Base-by-base conservation (phyloP, 495 filamentous ascomycete genomes). In the Penicilliopsis zonata region DNA sequence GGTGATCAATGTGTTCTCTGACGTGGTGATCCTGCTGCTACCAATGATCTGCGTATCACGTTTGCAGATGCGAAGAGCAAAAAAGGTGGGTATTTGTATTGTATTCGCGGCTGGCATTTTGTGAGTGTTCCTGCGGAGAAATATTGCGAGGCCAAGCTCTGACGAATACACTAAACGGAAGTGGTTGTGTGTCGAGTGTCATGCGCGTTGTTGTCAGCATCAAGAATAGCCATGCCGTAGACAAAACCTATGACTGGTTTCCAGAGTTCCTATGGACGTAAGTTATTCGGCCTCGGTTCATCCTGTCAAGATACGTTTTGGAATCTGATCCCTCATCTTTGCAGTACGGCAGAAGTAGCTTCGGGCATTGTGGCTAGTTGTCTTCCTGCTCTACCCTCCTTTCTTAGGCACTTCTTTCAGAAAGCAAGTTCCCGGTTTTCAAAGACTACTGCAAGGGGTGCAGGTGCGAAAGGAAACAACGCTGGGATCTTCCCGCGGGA, bases 41-140 rank as follows among this genome's bases (percentile, higher is more conserved):
- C 59, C 59, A 0, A 45, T 57, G 3, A 37, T 49, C 16, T 46
- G 44, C 19, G 49, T 58, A 16, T 58, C 55, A 54, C 43, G 35
- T 2, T 33, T 61, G 37, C 41, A 50, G 18, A 48, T 57, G 38
- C 34, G 22, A 2, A 30, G 12, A 2, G 31, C 20, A 13, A 39
- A 36, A 28, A 59, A 61, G 33, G 5, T 52, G 13, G 41, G 46
- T 10, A 42, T 53, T 1, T 50, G 52, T 9, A 26, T 46, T 14
- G 40, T 58, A 21, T 60, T 63, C 33, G 55, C 55, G 9, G 47
- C 57, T 16, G 59, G 55, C 13, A 36, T 48, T n/a, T 36, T 46
- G 59, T 63, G 43, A 32, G 44, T n/a, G n/a, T n/a, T n/a, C n/a
- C n/a, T n/a, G n/a, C n/a, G n/a, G n/a, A n/a, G n/a, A n/a, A n/a